phyloP scores from a whole-genome alignment of 495 filamentous ascomycete genomes.

The Penicillium nucicola region DNA sequence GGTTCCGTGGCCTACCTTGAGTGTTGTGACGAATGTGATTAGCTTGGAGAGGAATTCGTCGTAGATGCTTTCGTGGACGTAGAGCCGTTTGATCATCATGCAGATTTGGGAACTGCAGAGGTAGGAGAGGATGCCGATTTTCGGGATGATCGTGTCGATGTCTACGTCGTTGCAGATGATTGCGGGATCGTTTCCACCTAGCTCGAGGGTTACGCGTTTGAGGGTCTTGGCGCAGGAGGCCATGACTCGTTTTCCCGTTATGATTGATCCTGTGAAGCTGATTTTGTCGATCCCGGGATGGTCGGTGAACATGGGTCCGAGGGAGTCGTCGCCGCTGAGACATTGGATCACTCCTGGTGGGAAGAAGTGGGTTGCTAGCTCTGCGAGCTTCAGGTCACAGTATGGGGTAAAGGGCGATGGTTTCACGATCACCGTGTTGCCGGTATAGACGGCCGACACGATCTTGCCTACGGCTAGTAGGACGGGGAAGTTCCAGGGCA shows the following conservation, averaged over 20 bases:
- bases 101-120: conserved; percentile 57
- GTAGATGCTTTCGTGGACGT: conserved; percentile 67
- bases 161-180: conserved; percentile 66
- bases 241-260: conserved; percentile 64
- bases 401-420: conserved; percentile 67
- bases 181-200: conserved; percentile 67
- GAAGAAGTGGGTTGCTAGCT: conserved; percentile 57
- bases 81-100: conserved; percentile 62
- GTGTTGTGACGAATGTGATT: conserved; percentile 50
- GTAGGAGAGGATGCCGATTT: conserved; percentile 47
- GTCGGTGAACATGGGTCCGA: conserved; percentile 55
- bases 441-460: conserved; percentile 53
- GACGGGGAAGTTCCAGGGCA: conserved; percentile 62
- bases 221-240: conserved; percentile 56
- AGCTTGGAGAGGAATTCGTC: conserved; percentile 55
- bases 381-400: conserved; percentile 59
- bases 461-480: conserved; percentile 57
- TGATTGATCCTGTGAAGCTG: conserved; percentile 64
- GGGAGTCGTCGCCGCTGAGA: conserved; percentile 61
- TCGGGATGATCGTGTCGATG: conserved; percentile 55
- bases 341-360: conserved; percentile 67
- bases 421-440: conserved; percentile 60
- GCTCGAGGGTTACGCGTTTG: conserved; percentile 58
- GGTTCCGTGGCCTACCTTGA: conserved; percentile 47
- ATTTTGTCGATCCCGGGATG: conserved; percentile 66